Percentiles rank a stretch among this genome's conserved stretches.
Conservation (phyloP, 495 filamentous ascomycete genomes). For the Jackrogersella minutella region DNA sequence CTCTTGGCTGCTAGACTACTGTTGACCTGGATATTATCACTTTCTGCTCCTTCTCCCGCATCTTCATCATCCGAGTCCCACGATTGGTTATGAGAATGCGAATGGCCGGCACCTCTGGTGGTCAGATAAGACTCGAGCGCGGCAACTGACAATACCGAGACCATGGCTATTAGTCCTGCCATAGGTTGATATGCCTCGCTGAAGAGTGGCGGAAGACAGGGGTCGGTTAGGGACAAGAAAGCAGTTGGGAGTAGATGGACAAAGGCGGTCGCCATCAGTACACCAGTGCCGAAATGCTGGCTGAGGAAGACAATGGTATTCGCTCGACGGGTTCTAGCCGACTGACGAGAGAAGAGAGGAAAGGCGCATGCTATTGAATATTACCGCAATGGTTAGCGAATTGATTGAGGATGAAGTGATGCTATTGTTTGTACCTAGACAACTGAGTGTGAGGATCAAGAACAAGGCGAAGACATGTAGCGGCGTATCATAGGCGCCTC, state of each 20-base stretch:
- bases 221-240: constrained; percentile 79
- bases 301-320: constrained; percentile 71
- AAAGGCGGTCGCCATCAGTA: constrained; percentile 88
- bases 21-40: constrained; percentile 24
- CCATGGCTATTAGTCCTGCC: constrained; percentile 81
- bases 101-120: constrained; percentile 61
- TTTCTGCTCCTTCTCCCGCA: constrained; percentile 32
- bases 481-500: constrained; percentile 69
- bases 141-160: constrained; percentile 76
- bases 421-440: constrained; percentile 63
- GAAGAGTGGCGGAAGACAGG: constrained; percentile 79
- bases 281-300: constrained; percentile 86
- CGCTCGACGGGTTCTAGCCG: constrained; percentile 54
- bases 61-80: constrained; percentile 53
- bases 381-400: constrained; percentile 3
- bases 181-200: constrained; percentile 76
- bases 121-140: constrained; percentile 80
- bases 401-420: constrained; percentile 18
- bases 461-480: constrained; percentile 81
- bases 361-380: constrained; percentile 62
- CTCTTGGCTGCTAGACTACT: constrained; percentile 38
- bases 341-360: constrained; percentile 63
- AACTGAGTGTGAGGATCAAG: constrained; percentile 75
- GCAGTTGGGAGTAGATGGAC: constrained; percentile 86
- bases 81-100: constrained; percentile 55